Evolutionary conservation across 2,329 filamentous ascomycete genomes (phyloP).

Genomic region (Calonectria hongkongensis): DNA sequence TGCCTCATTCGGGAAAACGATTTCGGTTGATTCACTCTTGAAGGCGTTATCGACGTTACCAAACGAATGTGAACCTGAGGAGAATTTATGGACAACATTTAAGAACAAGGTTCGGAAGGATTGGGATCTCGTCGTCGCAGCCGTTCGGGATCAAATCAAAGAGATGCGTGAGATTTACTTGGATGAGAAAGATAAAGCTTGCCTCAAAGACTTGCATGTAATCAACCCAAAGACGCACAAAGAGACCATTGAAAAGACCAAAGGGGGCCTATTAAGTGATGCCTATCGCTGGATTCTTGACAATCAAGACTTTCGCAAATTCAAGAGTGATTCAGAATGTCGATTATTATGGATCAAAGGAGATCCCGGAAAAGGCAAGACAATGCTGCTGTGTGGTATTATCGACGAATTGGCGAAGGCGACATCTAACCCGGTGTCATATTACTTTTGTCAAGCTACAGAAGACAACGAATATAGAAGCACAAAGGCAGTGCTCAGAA

Average conservation of each 20-base stretch:
- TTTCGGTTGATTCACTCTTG: background rate
- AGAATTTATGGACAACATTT: background rate
- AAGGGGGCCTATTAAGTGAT: background rate
- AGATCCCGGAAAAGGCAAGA: slow-evolving; percentile 62
- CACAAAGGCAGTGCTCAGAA: slow-evolving; percentile 63
- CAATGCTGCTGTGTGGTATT: slow-evolving; percentile 59
- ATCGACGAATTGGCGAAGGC: slow-evolving; percentile 47
- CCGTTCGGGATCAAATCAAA: background rate
- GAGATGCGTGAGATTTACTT: background rate
- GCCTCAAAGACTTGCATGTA: background rate
- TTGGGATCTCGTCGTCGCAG: background rate
- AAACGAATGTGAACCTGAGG: background rate
- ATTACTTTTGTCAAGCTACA: slow-evolving; percentile 68
- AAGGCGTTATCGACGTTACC: background rate
- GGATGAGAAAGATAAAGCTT: slow-evolving; percentile 16
- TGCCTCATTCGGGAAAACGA: background rate
- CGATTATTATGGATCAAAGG: slow-evolving; percentile 60
- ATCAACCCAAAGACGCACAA: slow-evolving; percentile 16
- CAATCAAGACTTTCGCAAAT: slow-evolving; percentile 51
- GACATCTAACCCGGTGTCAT: slow-evolving; percentile 35
- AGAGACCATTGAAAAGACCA: slow-evolving; percentile 37
- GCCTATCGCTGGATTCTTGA: background rate
- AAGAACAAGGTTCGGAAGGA: background rate
- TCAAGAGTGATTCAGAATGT: slow-evolving; percentile 44
- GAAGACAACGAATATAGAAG: slow-evolving; percentile 60